These are phyloP conservation scores for Grammothele lineata DNA, from an alignment of 768 basidiomycete genomes.

Conservation along the genomic window DNA sequence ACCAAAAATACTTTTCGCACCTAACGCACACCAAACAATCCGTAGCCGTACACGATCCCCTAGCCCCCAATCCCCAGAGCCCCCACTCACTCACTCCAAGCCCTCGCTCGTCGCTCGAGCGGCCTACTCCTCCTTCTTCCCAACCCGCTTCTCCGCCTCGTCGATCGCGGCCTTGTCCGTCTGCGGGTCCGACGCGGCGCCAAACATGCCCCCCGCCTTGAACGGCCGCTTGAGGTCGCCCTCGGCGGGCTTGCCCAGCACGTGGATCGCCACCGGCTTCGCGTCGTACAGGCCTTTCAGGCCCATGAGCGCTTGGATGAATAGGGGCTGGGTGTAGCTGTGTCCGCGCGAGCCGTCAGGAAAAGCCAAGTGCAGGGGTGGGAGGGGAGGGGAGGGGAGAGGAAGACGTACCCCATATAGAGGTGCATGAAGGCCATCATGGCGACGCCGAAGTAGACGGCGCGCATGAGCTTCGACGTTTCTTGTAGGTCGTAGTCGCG, in stretches of 20 bases:
- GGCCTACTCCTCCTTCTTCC: slow-evolving; percentile 72
- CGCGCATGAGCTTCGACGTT: slow-evolving; percentile 68
- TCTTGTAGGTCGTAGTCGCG: slow-evolving; percentile 92
- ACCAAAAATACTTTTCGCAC: not conserved
- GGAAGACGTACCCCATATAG: slow-evolving; percentile 59
- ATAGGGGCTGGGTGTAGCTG: slow-evolving; percentile 88
- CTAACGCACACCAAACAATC: not conserved
- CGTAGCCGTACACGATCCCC: not conserved
- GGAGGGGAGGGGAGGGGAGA: not conserved
- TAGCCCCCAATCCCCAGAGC: not conserved
- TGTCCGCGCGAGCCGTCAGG: not conserved
- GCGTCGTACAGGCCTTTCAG: slow-evolving; percentile 87
- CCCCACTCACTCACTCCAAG: no score
- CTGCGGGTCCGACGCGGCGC: slow-evolving; percentile 63
- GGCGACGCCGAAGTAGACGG: slow-evolving; percentile 33
- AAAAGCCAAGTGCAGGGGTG: not conserved
- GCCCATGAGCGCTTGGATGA: slow-evolving; percentile 95
- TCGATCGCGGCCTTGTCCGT: slow-evolving; percentile 85
- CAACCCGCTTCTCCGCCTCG: slow-evolving; percentile 83
- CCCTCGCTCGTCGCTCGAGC: no score
- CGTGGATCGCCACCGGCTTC: slow-evolving; percentile 76
- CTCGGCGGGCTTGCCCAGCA: slow-evolving; percentile 73
- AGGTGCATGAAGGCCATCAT: slow-evolving; percentile 75
- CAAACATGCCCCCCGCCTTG: slow-evolving; percentile 72
- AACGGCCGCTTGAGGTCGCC: slow-evolving; percentile 91